A percentile compares a stretch with the other conserved stretches of the same genome.
Evolutionary conservation across 108 stramenopile genomes (phyloP).

Genomic region (Cyclotella baltica): DNA sequence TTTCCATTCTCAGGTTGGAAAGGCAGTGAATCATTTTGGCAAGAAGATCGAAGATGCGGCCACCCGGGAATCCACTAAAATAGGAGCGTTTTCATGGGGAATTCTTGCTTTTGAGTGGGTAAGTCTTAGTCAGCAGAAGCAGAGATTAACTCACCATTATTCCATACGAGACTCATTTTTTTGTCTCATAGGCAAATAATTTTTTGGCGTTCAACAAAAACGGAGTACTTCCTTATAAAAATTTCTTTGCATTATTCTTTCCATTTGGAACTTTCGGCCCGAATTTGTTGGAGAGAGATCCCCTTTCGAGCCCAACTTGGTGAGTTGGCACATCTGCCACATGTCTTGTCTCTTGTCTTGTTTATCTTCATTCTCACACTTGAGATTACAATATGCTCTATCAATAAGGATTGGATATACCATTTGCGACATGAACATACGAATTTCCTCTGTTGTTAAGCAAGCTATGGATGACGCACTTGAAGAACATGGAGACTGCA

Average conservation of each 20-base stretch:
- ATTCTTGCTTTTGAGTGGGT: neutral
- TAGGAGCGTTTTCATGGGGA: neutral
- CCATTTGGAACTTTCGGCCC: neutral
- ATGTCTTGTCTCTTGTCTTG: too few species aligned
- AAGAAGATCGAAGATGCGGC: neutral
- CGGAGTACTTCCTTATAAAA: neutral
- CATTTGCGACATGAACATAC: neutral
- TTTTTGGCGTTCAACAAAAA: neutral
- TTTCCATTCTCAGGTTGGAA: neutral
- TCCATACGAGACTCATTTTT: too few species aligned
- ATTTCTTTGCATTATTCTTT: neutral
- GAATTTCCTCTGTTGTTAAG: neutral
- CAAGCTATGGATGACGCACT: neutral
- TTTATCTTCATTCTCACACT: too few species aligned
- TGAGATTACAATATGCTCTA: too few species aligned
- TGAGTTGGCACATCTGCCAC: neutral
- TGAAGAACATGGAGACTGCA: neutral
- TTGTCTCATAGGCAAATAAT: neutral
- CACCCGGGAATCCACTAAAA: neutral
- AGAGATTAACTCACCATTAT: too few species aligned
- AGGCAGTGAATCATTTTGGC: neutral
- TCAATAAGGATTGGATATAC: neutral
- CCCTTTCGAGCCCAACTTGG: neutral
- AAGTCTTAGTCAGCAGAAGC: neutral
- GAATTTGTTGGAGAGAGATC: neutral